Evolutionary conservation across 257 asterid species (phyloP), one percentile per base, ranked within the genome.

Genomic region (Knoxia roxburghii): DNA sequence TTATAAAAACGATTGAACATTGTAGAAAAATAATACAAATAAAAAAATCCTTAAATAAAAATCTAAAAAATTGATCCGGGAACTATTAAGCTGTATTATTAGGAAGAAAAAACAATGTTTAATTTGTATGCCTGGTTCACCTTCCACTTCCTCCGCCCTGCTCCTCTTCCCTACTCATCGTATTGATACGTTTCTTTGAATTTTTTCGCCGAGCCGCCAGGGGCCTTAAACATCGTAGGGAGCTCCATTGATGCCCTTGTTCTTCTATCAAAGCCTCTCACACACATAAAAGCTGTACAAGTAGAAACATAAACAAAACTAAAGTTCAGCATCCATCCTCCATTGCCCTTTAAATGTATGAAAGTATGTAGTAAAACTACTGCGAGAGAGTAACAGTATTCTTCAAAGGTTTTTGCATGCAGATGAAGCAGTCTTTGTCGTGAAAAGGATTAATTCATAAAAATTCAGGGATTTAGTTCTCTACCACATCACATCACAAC

Each of bases 201-300:
- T 9, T 32, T 33, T 29, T 15, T 58, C 33, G 9, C 12, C 2
- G 56, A 13, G 2, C 56, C 45, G 4, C 45, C 45, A 7, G 49
- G 32, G 11, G 13, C 27, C 40, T 55, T 75, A 45, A 75, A 64
- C 29, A 71, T 61, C 10, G 0, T 1, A 1, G 18, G 50, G 5
- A 75, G 68, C 24, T 56, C 40, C 27, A 17, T 56, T 29, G 72
- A 68, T 33, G 49, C 71, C 59, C 75, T 49, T 68, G 60, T 72
- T 26, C 23, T 49, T 64, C 71, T 69, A 54, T 75, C 49, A n/a
- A 69, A 69, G 48, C 68, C 75, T 32, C 72, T 75, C 50, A 53
- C 58, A 13, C 68, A 59, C 14, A 56, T 27, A 53, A 18, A 75
- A 8, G 68, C 79, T 75, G n/a, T 24, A 37, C 32, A 7, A 40